Percentiles rank a stretch among this genome's conserved stretches.
Evolutionary conservation across 2,329 filamentous ascomycete genomes (phyloP).

Genomic region (Endothia cerciana): DNA sequence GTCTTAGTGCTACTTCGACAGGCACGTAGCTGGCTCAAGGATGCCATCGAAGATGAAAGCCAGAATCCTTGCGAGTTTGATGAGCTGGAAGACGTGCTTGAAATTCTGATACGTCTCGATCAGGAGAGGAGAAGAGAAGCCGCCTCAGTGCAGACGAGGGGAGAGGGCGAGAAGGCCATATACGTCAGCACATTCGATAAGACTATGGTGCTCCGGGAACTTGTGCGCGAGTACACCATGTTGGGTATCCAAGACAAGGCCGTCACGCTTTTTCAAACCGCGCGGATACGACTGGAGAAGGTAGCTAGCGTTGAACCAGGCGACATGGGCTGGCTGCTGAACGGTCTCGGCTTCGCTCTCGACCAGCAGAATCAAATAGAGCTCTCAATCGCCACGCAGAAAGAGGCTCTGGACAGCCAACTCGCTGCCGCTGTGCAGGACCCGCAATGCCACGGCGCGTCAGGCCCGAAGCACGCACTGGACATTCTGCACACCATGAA

Average conservation of each 20-base stretch:
- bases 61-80: neutral
- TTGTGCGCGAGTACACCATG: constrained; percentile 6
- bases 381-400: neutral
- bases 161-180: neutral
- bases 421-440: neutral
- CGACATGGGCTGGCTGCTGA: neutral
- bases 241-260: neutral
- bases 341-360: neutral
- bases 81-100: constrained; percentile 6
- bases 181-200: neutral
- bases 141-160: neutral
- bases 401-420: neutral
- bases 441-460: neutral
- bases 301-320: neutral
- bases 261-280: neutral
- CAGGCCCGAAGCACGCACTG: neutral
- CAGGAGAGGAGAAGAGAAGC: neutral
- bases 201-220: constrained; percentile 6
- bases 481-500: neutral
- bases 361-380: neutral
- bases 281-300: neutral
- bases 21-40: neutral
- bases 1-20: neutral
- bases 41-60: neutral
- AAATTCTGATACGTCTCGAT: constrained; percentile 3